Percentiles rank a stretch among this genome's conserved stretches.
Evolutionary conservation across 2,329 filamentous ascomycete species (phyloP).

Genomic region (Apiospora marii): DNA sequence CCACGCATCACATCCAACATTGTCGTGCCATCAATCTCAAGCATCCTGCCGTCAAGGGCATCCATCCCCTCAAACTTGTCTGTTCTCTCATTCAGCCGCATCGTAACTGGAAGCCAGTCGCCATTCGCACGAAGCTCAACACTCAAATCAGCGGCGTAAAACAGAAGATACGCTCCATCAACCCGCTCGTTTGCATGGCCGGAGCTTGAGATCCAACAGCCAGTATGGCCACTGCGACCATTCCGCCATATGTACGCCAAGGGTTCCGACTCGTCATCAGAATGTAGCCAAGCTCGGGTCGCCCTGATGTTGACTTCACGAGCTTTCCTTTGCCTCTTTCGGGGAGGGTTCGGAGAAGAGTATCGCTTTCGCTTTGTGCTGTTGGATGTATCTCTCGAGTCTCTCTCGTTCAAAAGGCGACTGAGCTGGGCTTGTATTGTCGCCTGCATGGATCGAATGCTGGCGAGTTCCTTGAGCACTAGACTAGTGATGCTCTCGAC

Average conservation of each 20-base stretch:
- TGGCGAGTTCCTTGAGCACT: neutral
- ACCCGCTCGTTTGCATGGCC: neutral
- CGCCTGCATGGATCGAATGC: neutral
- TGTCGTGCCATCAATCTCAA: neutral
- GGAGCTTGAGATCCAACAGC: neutral
- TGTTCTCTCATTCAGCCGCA: neutral
- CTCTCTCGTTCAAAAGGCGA: neutral
- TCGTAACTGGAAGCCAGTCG: neutral
- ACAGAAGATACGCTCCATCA: neutral
- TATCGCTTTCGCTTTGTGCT: neutral
- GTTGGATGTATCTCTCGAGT: neutral
- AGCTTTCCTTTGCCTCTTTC: neutral
- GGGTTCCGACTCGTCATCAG: neutral
- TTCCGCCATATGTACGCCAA: neutral
- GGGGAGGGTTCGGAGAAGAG: neutral
- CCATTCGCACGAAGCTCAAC: neutral
- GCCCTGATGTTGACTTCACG: slow-evolving; percentile 4
- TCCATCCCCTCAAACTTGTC: neutral
- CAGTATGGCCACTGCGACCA: neutral
- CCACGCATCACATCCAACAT: neutral
- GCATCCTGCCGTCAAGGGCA: neutral
- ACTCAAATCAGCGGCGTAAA: neutral
- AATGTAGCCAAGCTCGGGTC: neutral
- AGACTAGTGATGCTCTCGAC: neutral
- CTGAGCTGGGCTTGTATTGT: neutral